These are phyloP conservation scores for Russula olivacea DNA, from an alignment of 768 basidiomycete species.

Conservation along the genomic window DNA sequence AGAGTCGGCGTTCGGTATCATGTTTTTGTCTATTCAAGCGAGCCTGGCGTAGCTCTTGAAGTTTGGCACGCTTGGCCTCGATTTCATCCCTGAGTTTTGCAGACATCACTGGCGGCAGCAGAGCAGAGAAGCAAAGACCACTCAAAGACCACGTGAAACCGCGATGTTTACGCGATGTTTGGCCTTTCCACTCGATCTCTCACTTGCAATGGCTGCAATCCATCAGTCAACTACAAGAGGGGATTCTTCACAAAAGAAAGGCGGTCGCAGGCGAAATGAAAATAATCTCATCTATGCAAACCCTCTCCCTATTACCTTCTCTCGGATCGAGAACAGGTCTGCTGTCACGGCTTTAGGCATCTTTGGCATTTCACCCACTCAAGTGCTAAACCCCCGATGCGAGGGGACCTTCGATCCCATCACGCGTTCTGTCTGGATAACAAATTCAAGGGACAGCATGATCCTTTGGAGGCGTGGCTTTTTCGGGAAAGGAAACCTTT, in stretches of 20 bases:
- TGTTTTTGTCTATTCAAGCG: constrained; percentile 62
- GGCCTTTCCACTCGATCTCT: constrained; percentile 8
- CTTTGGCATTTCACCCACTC: constrained; percentile 43
- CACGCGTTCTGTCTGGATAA: constrained; percentile 88
- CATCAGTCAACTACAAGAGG: constrained; percentile 15
- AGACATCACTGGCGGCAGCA: constrained; percentile 37
- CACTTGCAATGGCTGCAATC: constrained; percentile 48
- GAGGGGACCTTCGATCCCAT: constrained; percentile 69
- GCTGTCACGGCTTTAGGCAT: constrained; percentile 41
- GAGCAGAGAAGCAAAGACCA: background rate
- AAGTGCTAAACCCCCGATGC: constrained; percentile 64
- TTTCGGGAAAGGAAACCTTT: constrained; percentile 95
- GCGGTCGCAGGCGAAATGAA: constrained; percentile 49
- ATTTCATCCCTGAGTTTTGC: constrained; percentile 79
- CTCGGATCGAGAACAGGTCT: constrained; percentile 41
- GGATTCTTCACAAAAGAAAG: constrained; percentile 36
- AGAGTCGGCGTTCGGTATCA: constrained; percentile 42
- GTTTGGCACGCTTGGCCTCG: constrained; percentile 82
- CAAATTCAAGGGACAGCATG: constrained; percentile 52
- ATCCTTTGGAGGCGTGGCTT: constrained; percentile 87
- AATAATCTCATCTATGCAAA: constrained; percentile 64
- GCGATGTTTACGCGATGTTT: constrained; percentile 27
- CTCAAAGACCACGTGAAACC: background rate
- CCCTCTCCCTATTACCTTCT: constrained; percentile 58
- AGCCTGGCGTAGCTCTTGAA: constrained; percentile 76